phyloP scores from a whole-genome alignment of 2,329 filamentous ascomycete genomes.

The Hypoxylon sp. region DNA sequence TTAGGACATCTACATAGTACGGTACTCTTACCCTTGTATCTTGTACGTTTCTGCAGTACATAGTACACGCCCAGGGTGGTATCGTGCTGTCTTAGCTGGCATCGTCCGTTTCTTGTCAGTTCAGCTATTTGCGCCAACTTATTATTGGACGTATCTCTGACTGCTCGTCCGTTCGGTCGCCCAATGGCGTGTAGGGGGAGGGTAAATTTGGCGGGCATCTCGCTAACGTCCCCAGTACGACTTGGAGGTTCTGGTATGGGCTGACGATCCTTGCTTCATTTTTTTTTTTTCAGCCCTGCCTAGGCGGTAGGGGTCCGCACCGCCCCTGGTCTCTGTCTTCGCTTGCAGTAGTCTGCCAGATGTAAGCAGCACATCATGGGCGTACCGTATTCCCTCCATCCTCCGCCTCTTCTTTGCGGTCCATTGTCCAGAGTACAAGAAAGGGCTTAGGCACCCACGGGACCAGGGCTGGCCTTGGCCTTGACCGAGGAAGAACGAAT shows the following conservation, averaged over 20 bases:
- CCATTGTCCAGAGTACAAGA: constrained; percentile 15
- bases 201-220: constrained; percentile 17
- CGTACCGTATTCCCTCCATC: constrained; percentile 2
- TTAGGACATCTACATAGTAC: neutral
- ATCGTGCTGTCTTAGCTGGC: constrained; percentile 1
- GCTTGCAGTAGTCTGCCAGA: constrained; percentile 28
- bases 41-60: constrained; percentile 6
- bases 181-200: constrained; percentile 22
- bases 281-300: constrained; percentile 38
- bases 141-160: constrained; percentile 31
- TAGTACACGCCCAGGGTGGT: too few relatives aligned
- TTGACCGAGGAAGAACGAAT: constrained; percentile 23
- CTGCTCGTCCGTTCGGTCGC: neutral
- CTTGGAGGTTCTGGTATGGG: constrained; percentile 19
- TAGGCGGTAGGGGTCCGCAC: constrained; percentile 32
- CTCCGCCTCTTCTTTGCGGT: constrained; percentile 17
- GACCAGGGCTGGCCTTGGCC: constrained; percentile 6
- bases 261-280: constrained; percentile 33
- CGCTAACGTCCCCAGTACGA: constrained; percentile 12
- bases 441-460: neutral
- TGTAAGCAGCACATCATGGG: constrained; percentile 10
- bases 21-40: constrained; percentile 5
- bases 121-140: constrained; percentile 21
- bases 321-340: constrained; percentile 24
- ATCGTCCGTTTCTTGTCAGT: constrained; percentile 14